Conservation (phyloP, 139 green algal genomes). For the Raphidocelis subcapitata region DNA sequence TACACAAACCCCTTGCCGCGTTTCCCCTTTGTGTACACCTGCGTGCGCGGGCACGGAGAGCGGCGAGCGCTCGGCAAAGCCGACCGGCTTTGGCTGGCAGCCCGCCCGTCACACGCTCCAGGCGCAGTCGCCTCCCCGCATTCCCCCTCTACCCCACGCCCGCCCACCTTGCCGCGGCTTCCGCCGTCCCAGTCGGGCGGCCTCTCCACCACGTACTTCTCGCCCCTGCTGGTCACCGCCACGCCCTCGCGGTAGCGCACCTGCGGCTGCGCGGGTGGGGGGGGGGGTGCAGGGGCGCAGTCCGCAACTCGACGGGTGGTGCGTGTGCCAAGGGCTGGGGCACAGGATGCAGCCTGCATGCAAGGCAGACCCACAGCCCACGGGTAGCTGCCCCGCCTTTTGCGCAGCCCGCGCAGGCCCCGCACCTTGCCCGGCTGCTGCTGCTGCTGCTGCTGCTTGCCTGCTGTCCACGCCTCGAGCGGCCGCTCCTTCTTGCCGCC, state of each 20-base stretch:
- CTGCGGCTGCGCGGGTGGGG: background rate
- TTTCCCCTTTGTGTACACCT: slow-evolving; percentile 70
- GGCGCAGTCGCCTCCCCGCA: background rate
- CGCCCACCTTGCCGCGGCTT: slow-evolving; percentile 26
- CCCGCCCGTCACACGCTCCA: too few species aligned
- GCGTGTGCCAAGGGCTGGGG: background rate
- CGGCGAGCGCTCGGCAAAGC: too few species aligned
- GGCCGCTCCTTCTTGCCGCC: background rate
- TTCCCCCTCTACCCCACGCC: background rate
- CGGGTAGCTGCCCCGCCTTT: too few species aligned
- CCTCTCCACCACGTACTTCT: slow-evolving; percentile 74
- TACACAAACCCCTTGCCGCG: slow-evolving; percentile 45
- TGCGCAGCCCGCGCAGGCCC: too few species aligned
- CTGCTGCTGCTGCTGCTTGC: slow-evolving; percentile 4
- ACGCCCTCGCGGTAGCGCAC: slow-evolving; percentile 59
- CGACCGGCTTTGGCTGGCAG: too few species aligned
- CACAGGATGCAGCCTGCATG: background rate
- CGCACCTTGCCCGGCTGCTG: too few species aligned
- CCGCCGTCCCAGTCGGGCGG: slow-evolving; percentile 62
- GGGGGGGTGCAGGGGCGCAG: background rate
- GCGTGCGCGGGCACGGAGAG: too few species aligned
- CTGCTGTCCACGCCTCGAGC: background rate
- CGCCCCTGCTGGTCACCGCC: slow-evolving; percentile 53
- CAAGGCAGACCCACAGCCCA: too few species aligned
- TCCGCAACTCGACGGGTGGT: background rate